Percentiles rank a stretch among this genome's conserved stretches.
phyloP scores from a whole-genome alignment of 1,139 yeast species.

The Saccharomycopsis hybrid region DNA sequence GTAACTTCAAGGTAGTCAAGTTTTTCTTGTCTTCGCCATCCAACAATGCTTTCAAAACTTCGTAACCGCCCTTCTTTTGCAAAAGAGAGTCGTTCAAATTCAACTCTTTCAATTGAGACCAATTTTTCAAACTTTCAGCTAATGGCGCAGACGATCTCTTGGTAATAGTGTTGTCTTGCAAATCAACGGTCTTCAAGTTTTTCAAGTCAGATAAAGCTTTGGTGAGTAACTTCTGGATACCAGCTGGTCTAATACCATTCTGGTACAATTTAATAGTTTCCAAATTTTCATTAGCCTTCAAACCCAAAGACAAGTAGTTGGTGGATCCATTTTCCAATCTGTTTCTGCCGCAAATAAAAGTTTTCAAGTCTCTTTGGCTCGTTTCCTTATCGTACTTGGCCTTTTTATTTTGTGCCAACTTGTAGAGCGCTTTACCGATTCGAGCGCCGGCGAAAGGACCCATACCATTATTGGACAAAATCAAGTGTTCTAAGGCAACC shows the following conservation, averaged over 20 bases:
- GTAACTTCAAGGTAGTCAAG: constrained; percentile 62
- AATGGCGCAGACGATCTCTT: constrained; percentile 69
- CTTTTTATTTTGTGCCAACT: constrained; percentile 60
- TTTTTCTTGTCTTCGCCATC: constrained; percentile 33
- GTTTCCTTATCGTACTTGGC: constrained; percentile 24
- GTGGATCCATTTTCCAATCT: constrained; percentile 92
- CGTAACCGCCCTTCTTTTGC: constrained; percentile 66
- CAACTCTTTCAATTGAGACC: constrained; percentile 63
- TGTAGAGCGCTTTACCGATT: constrained; percentile 78
- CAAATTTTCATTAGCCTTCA: constrained; percentile 67
- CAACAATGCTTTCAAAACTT: constrained; percentile 43
- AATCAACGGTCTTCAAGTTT: constrained; percentile 63
- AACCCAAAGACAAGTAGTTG: constrained; percentile 67
- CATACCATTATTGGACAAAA: constrained; percentile 90
- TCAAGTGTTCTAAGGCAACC: constrained; percentile 73
- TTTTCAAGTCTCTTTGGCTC: constrained; percentile 45
- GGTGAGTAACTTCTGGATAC: constrained; percentile 66
- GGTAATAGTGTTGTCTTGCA: constrained; percentile 94
- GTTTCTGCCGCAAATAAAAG: constrained; percentile 94
- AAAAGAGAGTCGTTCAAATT: constrained; percentile 86
- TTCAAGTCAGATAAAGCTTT: constrained; percentile 64
- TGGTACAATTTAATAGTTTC: constrained; percentile 78
- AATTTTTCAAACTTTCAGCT: constrained; percentile 46
- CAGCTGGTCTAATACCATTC: constrained; percentile 94
- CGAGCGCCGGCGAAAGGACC: constrained; percentile 97